Evolutionary conservation across 1,139 yeast species (phyloP), one percentile per base, ranked within the genome.

Genomic region (Debaryomyces psychrophilus): DNA sequence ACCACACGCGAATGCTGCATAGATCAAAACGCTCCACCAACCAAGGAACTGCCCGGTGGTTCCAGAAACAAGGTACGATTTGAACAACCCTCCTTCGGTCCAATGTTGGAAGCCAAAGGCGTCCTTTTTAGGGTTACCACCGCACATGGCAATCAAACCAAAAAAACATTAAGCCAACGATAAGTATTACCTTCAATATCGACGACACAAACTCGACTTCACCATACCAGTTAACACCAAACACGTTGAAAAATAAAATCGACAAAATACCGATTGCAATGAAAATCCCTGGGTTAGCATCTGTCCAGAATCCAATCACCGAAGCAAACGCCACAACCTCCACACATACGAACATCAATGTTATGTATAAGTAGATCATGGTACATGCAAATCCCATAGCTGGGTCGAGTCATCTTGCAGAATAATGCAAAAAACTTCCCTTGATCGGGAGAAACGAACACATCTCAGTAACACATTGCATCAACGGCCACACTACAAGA

Each of bases 81-180:
- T 68, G 48, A 73, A 70, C 3, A 82, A 80, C 5, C 78, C 78
- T 15, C 67, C 77, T 39, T 69, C 63, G 36, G 67, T 60, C 83
- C 83, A 79, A 57, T 78, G 72, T 49, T 59, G 43, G 41, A 67
- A 68, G 1, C 73, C 73, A 22, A 64, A 37, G 37, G 65, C 52
- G 5, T 59, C 59, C 25, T 57, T 57, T 44, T 72, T 55, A 20
- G 54, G 55, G 31, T 62, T 61, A 27, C 57, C 71, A 14, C 73
- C 73, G 36, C 73, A 67, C 75, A 71, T 69, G 44, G 73, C 60
- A 37, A 72, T 61, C 44, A 73, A 61, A 2, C 68, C 62, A 48
- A 71, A 70, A n/a, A 25, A 68, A 42, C 75, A 73, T 71, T 45
- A 73, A 62, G 1, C 77, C 77, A 23, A 69, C 64, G 48, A 71